Conservation (phyloP, 2,329 filamentous ascomycete genomes). For the Microsporum canis region DNA sequence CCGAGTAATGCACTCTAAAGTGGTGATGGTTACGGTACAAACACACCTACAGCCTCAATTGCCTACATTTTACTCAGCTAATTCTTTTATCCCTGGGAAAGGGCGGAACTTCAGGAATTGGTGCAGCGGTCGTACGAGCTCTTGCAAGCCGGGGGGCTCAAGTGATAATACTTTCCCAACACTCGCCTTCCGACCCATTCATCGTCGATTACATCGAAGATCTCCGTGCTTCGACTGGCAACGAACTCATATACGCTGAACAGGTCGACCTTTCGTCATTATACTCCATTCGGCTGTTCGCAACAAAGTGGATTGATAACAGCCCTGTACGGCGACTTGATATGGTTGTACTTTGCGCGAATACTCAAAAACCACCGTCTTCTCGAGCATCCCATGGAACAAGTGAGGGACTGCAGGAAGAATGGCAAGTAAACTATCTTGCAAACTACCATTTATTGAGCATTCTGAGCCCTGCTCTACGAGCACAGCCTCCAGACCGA, state of each 20-base stretch:
- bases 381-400: slow-evolving; percentile 50
- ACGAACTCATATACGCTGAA: slow-evolving; percentile 87
- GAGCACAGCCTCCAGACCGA: slow-evolving; percentile 83
- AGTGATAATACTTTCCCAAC: slow-evolving; percentile 76
- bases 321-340: slow-evolving; percentile 78
- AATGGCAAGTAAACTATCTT: slow-evolving; percentile 91
- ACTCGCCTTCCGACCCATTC: slow-evolving; percentile 72
- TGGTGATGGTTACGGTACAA: slow-evolving; percentile 75
- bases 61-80: background rate
- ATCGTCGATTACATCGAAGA: slow-evolving; percentile 88
- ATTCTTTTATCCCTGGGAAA: slow-evolving; percentile 23
- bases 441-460: slow-evolving; percentile 91
- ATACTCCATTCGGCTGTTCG: slow-evolving; percentile 84
- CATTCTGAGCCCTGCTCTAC: slow-evolving; percentile 79
- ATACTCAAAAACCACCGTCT: slow-evolving; percentile 58
- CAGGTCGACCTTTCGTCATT: slow-evolving; percentile 81
- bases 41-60: background rate
- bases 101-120: slow-evolving; percentile 88
- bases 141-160: slow-evolving; percentile 78
- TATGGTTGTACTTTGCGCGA: slow-evolving; percentile 80
- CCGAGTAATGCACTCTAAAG: slow-evolving; percentile 81
- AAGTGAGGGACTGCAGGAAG: slow-evolving; percentile 69
- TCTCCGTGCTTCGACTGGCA: slow-evolving; percentile 61
- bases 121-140: slow-evolving; percentile 60
- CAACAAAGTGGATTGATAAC: slow-evolving; percentile 97